phyloP scores from a whole-genome alignment of 495 filamentous ascomycete species.

The Penicillium simplicissimum region DNA sequence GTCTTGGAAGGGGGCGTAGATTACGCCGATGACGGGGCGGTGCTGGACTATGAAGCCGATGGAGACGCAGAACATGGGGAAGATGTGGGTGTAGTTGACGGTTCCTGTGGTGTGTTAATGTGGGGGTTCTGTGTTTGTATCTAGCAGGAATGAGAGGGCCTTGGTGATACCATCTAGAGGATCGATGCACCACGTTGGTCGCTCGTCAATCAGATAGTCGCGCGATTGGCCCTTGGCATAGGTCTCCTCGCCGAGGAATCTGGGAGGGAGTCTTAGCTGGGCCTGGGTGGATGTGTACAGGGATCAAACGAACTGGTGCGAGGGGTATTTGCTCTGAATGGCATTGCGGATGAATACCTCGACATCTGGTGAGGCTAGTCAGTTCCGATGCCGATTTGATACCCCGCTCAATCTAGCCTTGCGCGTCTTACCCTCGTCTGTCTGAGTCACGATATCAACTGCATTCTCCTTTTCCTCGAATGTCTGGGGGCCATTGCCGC shows the following conservation, averaged over 20 bases:
- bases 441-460: slow-evolving; percentile 72
- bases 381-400: not conserved
- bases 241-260: slow-evolving; percentile 71
- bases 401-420: not conserved
- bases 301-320: slow-evolving; percentile 53
- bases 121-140: not conserved
- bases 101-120: slow-evolving; percentile 41
- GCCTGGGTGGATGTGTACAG: not conserved
- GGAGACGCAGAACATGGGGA: slow-evolving; percentile 72
- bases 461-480: slow-evolving; percentile 62
- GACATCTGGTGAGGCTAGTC: slow-evolving; percentile 52
- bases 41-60: slow-evolving; percentile 61
- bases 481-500: slow-evolving; percentile 21
- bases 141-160: not conserved
- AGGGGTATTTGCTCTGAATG: slow-evolving; percentile 57
- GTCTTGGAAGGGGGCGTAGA: slow-evolving; percentile 63
- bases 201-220: slow-evolving; percentile 60
- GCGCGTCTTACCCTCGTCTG: slow-evolving; percentile 59
- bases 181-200: slow-evolving; percentile 70
- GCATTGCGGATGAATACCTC: slow-evolving; percentile 62
- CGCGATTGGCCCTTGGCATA: slow-evolving; percentile 60
- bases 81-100: slow-evolving; percentile 71
- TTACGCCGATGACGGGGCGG: slow-evolving; percentile 61
- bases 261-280: slow-evolving; percentile 22
- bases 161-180: slow-evolving; percentile 56